Evolutionary conservation across 768 basidiomycete genomes (phyloP), one percentile per base, ranked within the genome.

Genomic region (Kwoniella dejecticola): DNA sequence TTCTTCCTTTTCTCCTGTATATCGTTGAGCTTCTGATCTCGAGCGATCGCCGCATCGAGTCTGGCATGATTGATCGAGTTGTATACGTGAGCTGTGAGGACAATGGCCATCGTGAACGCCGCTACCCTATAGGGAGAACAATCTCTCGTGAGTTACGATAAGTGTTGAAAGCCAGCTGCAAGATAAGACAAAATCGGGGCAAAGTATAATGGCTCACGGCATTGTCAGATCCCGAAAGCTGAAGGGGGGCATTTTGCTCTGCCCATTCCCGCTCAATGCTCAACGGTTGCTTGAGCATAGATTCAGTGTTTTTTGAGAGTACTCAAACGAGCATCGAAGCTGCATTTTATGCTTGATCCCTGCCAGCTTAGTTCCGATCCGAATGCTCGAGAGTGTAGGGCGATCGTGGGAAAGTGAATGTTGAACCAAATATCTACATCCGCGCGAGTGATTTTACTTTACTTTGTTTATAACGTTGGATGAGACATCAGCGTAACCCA

Each of bases 101-200:
- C 33, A 27, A 62, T 62, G 15, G 60, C 60, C 60, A 62, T 62
- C 2, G 60, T 54, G 41, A 62, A 62, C 41, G 60, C 60, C 40
- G 60, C 53, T 47, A 42, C 52, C 31, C 60, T 62, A 31, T 13
- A 7, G 31, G 6, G 19, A 23, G 7, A 11, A 50, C 11, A 29
- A 50, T 8, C n/a, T n/a, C n/a, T n/a, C n/a, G n/a, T n/a, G n/a
- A n/a, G n/a, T n/a, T n/a, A n/a, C n/a, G n/a, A n/a, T n/a, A n/a
- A n/a, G n/a, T n/a, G n/a, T n/a, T n/a, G n/a, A n/a, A n/a, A n/a
- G n/a, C n/a, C n/a, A n/a, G n/a, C n/a, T n/a, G n/a, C n/a, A n/a
- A n/a, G n/a, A n/a, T n/a, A n/a, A n/a, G n/a, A n/a, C n/a, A n/a
- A n/a, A n/a, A n/a, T n/a, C n/a, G n/a, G n/a, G n/a, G n/a, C n/a